Evolutionary conservation across 805 yeast species (phyloP).

Genomic region (Metahyphopichia silvanorum): DNA sequence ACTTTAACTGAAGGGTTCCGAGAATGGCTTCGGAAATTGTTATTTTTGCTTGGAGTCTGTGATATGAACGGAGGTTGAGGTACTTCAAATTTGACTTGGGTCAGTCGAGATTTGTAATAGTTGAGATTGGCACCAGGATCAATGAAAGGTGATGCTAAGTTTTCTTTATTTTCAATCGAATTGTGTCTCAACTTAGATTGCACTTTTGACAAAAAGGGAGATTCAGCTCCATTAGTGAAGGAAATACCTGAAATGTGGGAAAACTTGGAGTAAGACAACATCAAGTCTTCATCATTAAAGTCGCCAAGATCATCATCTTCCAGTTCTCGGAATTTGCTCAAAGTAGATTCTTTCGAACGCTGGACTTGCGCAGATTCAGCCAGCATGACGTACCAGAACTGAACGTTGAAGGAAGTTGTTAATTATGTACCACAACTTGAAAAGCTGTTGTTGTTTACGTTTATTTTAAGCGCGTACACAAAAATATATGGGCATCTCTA

Average conservation of each 20-base stretch:
- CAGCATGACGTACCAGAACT: too few relatives aligned
- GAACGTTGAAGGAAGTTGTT: too few relatives aligned
- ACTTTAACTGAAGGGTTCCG: constrained; percentile 34
- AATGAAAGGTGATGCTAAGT: constrained; percentile 5
- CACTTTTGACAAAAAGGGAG: constrained; percentile 29
- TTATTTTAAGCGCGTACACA: too few relatives aligned
- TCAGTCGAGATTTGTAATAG: not conserved
- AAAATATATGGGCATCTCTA: too few relatives aligned
- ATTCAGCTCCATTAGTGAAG: constrained; percentile 10
- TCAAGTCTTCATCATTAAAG: constrained; percentile 13
- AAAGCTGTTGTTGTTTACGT: too few relatives aligned
- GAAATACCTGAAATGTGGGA: constrained; percentile 27
- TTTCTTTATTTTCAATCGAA: constrained; percentile 8
- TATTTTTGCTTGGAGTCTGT: not conserved
- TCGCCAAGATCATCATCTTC: constrained; percentile 24
- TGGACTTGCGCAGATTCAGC: too few relatives aligned
- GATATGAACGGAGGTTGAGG: not conserved
- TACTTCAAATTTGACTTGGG: not conserved
- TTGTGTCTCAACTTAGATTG: constrained; percentile 17
- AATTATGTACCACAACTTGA: too few relatives aligned
- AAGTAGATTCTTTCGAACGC: not conserved
- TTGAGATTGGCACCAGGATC: constrained; percentile 1
- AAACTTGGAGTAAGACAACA: constrained; percentile 36
- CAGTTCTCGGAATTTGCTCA: constrained; percentile 17
- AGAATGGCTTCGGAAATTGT: constrained; percentile 8